Evolutionary conservation across 2,329 filamentous ascomycete species (phyloP).

Genomic region (Lasiodiplodia sp.): DNA sequence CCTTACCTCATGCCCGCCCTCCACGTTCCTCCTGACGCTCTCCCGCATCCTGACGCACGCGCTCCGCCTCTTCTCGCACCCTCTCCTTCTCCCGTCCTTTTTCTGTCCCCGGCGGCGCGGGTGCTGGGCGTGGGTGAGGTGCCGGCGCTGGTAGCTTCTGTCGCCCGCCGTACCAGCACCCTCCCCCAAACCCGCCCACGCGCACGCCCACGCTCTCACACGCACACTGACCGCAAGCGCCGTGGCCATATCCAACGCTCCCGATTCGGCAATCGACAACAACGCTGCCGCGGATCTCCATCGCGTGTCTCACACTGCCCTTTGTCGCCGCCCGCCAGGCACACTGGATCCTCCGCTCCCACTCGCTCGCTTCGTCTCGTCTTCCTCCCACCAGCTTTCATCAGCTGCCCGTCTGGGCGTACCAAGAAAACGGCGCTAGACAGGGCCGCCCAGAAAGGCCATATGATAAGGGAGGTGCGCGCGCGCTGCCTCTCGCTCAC

Average conservation of each 20-base stretch:
- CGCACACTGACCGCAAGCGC: slow-evolving; percentile 22
- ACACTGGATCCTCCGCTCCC: background rate
- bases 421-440: slow-evolving; percentile 1
- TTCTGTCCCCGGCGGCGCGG: background rate
- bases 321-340: slow-evolving; percentile 2
- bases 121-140: background rate
- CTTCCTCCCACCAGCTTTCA: too few species aligned
- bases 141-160: slow-evolving; percentile 19
- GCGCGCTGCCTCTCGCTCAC: background rate
- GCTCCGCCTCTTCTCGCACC: background rate
- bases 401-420: background rate
- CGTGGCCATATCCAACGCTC: slow-evolving; percentile 16
- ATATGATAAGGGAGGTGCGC: slow-evolving; percentile 20
- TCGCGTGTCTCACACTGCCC: slow-evolving; percentile 5
- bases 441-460: slow-evolving; percentile 4
- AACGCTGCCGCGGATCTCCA: slow-evolving; percentile 11
- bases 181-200: background rate
- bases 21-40: background rate
- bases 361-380: background rate
- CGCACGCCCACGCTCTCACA: background rate
- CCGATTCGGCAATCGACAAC: slow-evolving; percentile 26
- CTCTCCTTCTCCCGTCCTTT: background rate
- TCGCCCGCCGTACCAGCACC: slow-evolving; percentile 28
- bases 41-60: background rate
- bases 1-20: slow-evolving; percentile 24